phyloP scores from a whole-genome alignment of 345 rosid species.

The Bruguiera gymnorhiza region DNA sequence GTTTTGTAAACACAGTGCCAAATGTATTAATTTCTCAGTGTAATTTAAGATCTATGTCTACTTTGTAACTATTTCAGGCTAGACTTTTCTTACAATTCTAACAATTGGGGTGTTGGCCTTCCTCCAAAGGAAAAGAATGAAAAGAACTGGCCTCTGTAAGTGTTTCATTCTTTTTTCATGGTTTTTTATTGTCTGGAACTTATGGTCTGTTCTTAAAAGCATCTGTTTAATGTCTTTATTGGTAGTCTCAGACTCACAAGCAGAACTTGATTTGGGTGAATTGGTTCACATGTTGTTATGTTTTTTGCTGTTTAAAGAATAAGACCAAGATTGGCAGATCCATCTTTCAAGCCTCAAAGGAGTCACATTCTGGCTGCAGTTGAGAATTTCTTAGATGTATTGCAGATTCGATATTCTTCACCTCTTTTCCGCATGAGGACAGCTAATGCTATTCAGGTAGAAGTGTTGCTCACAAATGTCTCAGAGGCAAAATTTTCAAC shows the following conservation, averaged over 20 bases:
- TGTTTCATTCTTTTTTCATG: conserved; percentile 1
- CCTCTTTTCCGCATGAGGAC: conserved; percentile 78
- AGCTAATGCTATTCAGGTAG: conserved; percentile 82
- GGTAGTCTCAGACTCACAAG: neutral
- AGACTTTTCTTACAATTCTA: conserved; percentile 73
- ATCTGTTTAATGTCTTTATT: neutral
- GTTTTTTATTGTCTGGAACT: neutral
- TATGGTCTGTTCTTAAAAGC: neutral
- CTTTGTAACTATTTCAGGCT: conserved; percentile 46
- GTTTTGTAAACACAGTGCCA: no score
- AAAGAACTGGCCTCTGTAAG: conserved; percentile 79
- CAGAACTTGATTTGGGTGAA: no score
- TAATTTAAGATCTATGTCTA: neutral
- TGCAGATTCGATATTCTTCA: conserved; percentile 82
- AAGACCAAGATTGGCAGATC: conserved; percentile 80
- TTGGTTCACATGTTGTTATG: neutral
- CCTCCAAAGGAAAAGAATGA: conserved; percentile 89
- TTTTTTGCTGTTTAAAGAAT: conserved; percentile 43
- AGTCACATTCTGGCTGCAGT: conserved; percentile 66
- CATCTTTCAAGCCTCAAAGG: conserved; percentile 79
- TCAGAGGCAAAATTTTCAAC: neutral
- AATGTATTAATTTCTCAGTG: no score
- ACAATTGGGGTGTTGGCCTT: conserved; percentile 95
- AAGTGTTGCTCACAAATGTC: neutral
- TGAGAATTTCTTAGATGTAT: conserved; percentile 58